These are phyloP conservation scores for Paraconiothyrium brasiliense DNA, from an alignment of 2,329 filamentous ascomycete genomes.

Conservation along the genomic window DNA sequence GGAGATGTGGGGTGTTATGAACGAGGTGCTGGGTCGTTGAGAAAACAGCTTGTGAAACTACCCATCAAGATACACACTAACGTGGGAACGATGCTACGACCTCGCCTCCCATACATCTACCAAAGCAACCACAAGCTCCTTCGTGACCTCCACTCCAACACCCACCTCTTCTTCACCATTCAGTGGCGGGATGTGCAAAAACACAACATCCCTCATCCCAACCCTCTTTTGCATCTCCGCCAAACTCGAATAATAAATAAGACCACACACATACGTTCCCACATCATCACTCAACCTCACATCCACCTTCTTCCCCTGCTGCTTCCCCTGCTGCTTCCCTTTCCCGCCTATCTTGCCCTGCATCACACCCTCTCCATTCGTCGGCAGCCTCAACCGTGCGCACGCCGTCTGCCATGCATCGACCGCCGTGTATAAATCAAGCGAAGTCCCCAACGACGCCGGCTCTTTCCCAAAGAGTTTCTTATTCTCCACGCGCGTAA, in stretches of 20 bases:
- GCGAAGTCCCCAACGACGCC: slow-evolving; percentile 31
- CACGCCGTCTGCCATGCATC: slow-evolving; percentile 26
- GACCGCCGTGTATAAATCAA: slow-evolving; percentile 33
- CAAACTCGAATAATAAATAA: slow-evolving; percentile 55
- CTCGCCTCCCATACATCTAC: slow-evolving; percentile 40
- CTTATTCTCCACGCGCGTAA: slow-evolving; percentile 40
- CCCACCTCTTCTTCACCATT: slow-evolving; percentile 43
- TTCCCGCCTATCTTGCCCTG: slow-evolving; percentile 9
- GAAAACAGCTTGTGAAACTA: not conserved
- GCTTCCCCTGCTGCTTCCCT: slow-evolving; percentile 19
- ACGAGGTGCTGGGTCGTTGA: slow-evolving; percentile 42
- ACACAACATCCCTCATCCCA: slow-evolving; percentile 44
- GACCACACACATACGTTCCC: slow-evolving; percentile 56
- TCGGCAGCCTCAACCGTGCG: slow-evolving; percentile 15
- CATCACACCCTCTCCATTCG: not conserved
- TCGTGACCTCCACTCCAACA: slow-evolving; percentile 41
- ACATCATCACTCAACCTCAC: slow-evolving; percentile 51
- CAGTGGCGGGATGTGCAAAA: slow-evolving; percentile 54
- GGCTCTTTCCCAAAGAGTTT: slow-evolving; percentile 33
- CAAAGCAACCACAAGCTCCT: slow-evolving; percentile 48
- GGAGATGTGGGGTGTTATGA: slow-evolving; percentile 48
- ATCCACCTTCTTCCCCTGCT: slow-evolving; percentile 30
- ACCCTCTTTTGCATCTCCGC: slow-evolving; percentile 33
- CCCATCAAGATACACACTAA: too few relatives aligned
- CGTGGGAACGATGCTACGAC: not conserved